These are phyloP conservation scores for Amylocystis lapponica DNA, from an alignment of 768 basidiomycete genomes.

Conservation along the genomic window DNA sequence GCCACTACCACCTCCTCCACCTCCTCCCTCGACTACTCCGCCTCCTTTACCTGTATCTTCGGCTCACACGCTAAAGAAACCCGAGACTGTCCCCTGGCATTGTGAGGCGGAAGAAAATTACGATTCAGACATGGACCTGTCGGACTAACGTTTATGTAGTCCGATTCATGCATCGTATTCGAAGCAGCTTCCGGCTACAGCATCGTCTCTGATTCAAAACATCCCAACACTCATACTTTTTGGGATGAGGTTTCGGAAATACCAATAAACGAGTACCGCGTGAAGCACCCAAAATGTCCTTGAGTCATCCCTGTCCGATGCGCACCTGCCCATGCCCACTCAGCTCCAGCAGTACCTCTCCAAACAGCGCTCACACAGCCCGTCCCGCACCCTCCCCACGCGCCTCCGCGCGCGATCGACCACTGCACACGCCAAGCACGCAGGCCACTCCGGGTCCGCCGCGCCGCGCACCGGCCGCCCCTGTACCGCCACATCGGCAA, in stretches of 20 bases:
- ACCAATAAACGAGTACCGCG: too few relatives aligned
- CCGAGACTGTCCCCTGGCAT: not conserved
- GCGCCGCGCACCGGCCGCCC: slow-evolving; percentile 28
- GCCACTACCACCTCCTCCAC: slow-evolving; percentile 25
- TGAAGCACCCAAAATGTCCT: too few relatives aligned
- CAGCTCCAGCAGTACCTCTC: slow-evolving; percentile 27
- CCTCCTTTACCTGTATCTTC: slow-evolving; percentile 6
- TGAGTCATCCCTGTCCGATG: too few relatives aligned
- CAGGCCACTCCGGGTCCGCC: slow-evolving; percentile 47
- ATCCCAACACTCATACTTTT: too few relatives aligned
- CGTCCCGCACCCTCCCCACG: slow-evolving; percentile 11
- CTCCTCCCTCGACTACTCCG: slow-evolving; percentile 7
- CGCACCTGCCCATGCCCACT: too few relatives aligned
- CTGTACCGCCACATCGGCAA: slow-evolving; percentile 38
- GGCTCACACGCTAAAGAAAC: slow-evolving; percentile 8
- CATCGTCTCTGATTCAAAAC: too few relatives aligned
- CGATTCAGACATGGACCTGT: slow-evolving; percentile 29
- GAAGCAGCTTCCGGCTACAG: too few relatives aligned
- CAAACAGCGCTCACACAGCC: slow-evolving; percentile 23
- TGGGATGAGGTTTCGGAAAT: too few relatives aligned
- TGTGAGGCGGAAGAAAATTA: not conserved
- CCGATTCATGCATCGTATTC: too few relatives aligned
- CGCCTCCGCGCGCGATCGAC: slow-evolving; percentile 34
- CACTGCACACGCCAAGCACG: slow-evolving; percentile 67
- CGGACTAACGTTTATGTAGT: slow-evolving; percentile 25